These are phyloP conservation scores for Sclerotinia trifoliorum DNA, from an alignment of 2,329 filamentous ascomycete genomes.

Conservation along the genomic window DNA sequence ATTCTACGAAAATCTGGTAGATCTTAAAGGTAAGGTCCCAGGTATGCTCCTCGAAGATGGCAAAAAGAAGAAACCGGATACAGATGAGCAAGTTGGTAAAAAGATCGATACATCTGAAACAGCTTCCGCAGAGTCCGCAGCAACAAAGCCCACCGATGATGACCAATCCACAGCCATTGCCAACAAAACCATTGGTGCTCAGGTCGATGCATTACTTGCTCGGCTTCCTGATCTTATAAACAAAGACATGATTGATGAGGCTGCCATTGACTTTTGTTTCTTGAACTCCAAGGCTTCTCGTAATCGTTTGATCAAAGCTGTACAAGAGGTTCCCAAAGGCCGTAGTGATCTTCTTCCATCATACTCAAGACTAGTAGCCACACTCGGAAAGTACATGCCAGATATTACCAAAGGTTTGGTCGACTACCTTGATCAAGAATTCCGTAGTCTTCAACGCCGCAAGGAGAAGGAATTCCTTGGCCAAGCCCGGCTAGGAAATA, in stretches of 20 bases:
- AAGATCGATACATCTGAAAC: conserved; percentile 58
- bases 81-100: conserved; percentile 79
- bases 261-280: conserved; percentile 95
- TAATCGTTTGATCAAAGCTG: conserved; percentile 86
- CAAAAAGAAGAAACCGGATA: conserved; percentile 87
- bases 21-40: conserved; percentile 93
- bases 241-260: conserved; percentile 88
- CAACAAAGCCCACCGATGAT: conserved; percentile 58
- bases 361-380: conserved; percentile 91
- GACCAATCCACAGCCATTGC: conserved; percentile 92
- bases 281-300: conserved; percentile 97
- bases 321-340: conserved; percentile 93
- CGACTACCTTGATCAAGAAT: conserved; percentile 91
- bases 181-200: conserved; percentile 95
- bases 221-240: conserved; percentile 87
- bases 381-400: conserved; percentile 87
- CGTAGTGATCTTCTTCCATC: conserved; percentile 85
- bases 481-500: conserved; percentile 88
- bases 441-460: conserved; percentile 90
- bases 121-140: conserved; percentile 44
- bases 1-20: conserved; percentile 96
- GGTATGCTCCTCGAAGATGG: conserved; percentile 88
- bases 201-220: conserved; percentile 86
- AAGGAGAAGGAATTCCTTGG: conserved; percentile 98
- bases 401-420: conserved; percentile 92